phyloP scores from a whole-genome alignment of 2,329 filamentous ascomycete species.

The Phyllosticta capitalensis region DNA sequence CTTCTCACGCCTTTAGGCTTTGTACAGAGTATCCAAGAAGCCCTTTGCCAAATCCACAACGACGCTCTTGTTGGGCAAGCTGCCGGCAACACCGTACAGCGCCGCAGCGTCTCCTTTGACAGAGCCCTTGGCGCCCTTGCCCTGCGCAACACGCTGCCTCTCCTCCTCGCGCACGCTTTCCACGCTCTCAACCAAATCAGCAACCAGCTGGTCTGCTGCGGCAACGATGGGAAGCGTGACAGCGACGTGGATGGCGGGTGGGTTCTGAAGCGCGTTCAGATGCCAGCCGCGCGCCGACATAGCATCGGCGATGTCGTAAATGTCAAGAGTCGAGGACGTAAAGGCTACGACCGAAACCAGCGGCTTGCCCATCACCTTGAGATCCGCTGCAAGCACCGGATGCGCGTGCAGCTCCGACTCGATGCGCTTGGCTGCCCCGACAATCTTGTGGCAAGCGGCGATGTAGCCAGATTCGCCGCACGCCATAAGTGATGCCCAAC shows the following conservation, averaged over 20 bases:
- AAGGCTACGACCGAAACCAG: slow-evolving; percentile 89
- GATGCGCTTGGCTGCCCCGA: slow-evolving; percentile 77
- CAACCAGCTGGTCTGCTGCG: slow-evolving; percentile 68
- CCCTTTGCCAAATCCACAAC: slow-evolving; percentile 83
- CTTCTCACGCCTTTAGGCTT: slow-evolving; percentile 45
- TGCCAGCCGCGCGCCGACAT: slow-evolving; percentile 87
- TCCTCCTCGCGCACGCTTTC: slow-evolving; percentile 74
- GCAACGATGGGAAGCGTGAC: slow-evolving; percentile 80
- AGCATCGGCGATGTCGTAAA: slow-evolving; percentile 88
- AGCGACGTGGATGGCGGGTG: slow-evolving; percentile 86
- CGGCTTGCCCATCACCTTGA: slow-evolving; percentile 74
- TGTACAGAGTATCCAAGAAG: slow-evolving; percentile 89
- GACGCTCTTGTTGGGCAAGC: slow-evolving; percentile 88
- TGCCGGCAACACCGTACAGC: slow-evolving; percentile 90
- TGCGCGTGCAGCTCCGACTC: slow-evolving; percentile 60
- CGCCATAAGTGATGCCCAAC: slow-evolving; percentile 86
- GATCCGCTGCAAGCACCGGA: slow-evolving; percentile 58
- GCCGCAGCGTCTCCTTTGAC: slow-evolving; percentile 71
- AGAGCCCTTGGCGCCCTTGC: slow-evolving; percentile 49
- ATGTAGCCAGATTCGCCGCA: slow-evolving; percentile 85
- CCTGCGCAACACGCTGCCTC: slow-evolving; percentile 59
- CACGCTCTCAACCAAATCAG: slow-evolving; percentile 54
- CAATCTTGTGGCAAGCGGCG: slow-evolving; percentile 76
- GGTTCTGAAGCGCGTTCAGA: slow-evolving; percentile 84
- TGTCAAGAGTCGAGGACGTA: slow-evolving; percentile 69